Conservation (phyloP, 2,329 filamentous ascomycete species). For the Cercospora zeina region DNA sequence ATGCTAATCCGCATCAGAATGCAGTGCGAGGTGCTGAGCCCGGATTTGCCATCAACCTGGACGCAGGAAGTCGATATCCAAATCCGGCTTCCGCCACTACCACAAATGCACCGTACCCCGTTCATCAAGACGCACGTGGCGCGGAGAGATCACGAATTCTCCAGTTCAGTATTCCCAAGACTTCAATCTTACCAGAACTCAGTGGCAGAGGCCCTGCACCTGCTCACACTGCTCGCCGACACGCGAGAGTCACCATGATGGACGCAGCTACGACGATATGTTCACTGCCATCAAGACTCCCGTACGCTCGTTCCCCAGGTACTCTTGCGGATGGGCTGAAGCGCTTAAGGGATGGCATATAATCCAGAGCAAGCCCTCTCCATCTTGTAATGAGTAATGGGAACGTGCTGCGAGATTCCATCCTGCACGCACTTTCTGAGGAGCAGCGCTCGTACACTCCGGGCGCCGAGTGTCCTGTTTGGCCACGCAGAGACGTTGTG, state of each 20-base stretch:
- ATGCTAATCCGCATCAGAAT: slow-evolving; percentile 11
- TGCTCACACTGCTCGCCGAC: not conserved
- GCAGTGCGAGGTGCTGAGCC: not conserved
- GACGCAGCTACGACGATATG: slow-evolving; percentile 10
- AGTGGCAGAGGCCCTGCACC: slow-evolving; percentile 19
- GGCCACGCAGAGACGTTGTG: too few species aligned
- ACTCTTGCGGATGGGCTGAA: not conserved
- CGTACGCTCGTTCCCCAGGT: not conserved
- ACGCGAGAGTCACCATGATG: slow-evolving; percentile 2
- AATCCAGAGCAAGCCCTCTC: not conserved
- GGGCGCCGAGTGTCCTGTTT: not conserved
- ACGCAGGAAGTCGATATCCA: not conserved
- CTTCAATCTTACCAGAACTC: slow-evolving; percentile 18
- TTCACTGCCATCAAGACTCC: slow-evolving; percentile 8
- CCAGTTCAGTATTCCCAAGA: slow-evolving; percentile 17
- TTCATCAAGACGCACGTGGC: not conserved
- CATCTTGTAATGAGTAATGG: not conserved
- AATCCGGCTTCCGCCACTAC: not conserved
- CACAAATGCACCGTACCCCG: not conserved
- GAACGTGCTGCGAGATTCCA: not conserved
- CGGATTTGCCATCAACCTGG: not conserved
- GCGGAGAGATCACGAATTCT: not conserved
- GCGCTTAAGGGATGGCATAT: not conserved
- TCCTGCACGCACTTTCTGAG: not conserved
- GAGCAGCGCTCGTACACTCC: not conserved